Conservation (phyloP, 2,329 filamentous ascomycete species). For the Cladosporium sp. region DNA sequence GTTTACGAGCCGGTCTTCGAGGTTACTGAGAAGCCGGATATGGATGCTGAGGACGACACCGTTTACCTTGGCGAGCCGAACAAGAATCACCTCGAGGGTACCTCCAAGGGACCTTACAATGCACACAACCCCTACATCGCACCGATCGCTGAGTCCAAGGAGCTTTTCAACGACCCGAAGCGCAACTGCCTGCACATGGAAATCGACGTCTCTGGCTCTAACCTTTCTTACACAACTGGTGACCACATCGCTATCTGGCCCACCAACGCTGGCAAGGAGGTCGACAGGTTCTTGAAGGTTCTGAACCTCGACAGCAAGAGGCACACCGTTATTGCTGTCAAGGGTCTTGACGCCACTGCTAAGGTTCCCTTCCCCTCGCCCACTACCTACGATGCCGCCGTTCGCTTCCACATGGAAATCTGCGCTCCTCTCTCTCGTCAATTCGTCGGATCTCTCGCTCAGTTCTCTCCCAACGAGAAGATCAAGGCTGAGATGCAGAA, state of each 20-base stretch:
- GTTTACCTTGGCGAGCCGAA: slow-evolving; percentile 90
- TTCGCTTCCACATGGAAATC: slow-evolving; percentile 95
- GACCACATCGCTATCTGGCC: slow-evolving; percentile 98
- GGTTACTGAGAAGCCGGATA: slow-evolving; percentile 63
- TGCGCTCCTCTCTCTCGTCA: slow-evolving; percentile 94
- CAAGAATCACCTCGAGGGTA: slow-evolving; percentile 78
- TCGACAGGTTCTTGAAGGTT: slow-evolving; percentile 80
- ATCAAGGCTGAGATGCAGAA: slow-evolving; percentile 84
- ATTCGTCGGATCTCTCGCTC: slow-evolving; percentile 79
- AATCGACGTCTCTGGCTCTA: slow-evolving; percentile 83
- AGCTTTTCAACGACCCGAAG: slow-evolving; percentile 84
- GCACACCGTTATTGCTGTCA: slow-evolving; percentile 78
- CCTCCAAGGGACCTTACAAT: slow-evolving; percentile 84
- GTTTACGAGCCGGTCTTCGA: slow-evolving; percentile 91
- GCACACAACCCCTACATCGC: slow-evolving; percentile 86
- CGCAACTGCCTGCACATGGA: slow-evolving; percentile 97
- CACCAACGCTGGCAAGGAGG: slow-evolving; percentile 87
- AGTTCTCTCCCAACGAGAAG: slow-evolving; percentile 81
- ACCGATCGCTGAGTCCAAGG: slow-evolving; percentile 82
- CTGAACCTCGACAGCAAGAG: slow-evolving; percentile 73
- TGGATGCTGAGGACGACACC: slow-evolving; percentile 69
- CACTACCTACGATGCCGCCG: slow-evolving; percentile 89
- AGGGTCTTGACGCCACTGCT: slow-evolving; percentile 87
- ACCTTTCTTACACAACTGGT: slow-evolving; percentile 89
- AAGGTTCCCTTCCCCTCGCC: slow-evolving; percentile 97